phyloP scores from a whole-genome alignment of 2,329 filamentous ascomycete genomes.

The Cladophialophora yegresii region DNA sequence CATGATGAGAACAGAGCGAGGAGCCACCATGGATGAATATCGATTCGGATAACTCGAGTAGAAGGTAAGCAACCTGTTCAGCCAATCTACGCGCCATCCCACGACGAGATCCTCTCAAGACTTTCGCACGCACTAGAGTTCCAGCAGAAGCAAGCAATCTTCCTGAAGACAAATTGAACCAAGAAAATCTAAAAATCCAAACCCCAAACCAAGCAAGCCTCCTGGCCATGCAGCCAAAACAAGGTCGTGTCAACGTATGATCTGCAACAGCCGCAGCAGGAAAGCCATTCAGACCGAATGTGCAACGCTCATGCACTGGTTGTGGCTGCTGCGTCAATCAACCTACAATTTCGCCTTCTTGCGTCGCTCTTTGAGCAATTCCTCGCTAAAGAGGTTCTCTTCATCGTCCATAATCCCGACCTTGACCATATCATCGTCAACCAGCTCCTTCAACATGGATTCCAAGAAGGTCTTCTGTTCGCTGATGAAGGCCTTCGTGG shows the following conservation, averaged over 20 bases:
- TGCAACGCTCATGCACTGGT: background rate
- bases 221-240: background rate
- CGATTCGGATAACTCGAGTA: no score
- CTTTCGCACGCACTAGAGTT: background rate
- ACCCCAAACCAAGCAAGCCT: background rate
- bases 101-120: background rate
- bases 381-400: slow-evolving; percentile 43
- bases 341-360: slow-evolving; percentile 32
- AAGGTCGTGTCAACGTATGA: background rate
- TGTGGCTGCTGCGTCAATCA: background rate
- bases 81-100: background rate
- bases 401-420: slow-evolving; percentile 42
- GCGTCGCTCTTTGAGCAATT: slow-evolving; percentile 40
- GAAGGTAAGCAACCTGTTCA: background rate
- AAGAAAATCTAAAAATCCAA: no score
- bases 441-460: slow-evolving; percentile 46
- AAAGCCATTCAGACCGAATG: background rate
- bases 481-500: slow-evolving; percentile 39
- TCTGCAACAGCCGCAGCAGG: background rate
- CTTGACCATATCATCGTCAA: slow-evolving; percentile 46
- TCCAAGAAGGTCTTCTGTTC: slow-evolving; percentile 41
- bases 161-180: no score
- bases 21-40: background rate
- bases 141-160: background rate
- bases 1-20: background rate